These are phyloP conservation scores for Raddia guianensis DNA, from an alignment of 176 grass and related monocot genomes.

Conservation along the genomic window DNA sequence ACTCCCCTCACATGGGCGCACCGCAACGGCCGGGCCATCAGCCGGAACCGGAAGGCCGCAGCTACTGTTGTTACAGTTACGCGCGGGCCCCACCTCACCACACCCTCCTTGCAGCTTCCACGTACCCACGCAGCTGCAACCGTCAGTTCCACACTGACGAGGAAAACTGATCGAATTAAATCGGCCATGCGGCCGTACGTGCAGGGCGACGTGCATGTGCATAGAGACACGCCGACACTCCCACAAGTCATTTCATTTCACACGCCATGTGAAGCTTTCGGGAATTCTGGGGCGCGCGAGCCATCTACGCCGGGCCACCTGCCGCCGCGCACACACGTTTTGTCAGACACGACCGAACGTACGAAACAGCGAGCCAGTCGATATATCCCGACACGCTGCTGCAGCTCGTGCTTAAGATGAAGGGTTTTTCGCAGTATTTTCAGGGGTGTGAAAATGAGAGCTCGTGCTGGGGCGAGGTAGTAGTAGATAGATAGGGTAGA, in stretches of 20 bases:
- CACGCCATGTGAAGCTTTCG: slow-evolving; percentile 35
- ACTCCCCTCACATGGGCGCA: slow-evolving; percentile 53
- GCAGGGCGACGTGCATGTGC: not conserved
- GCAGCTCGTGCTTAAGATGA: not conserved
- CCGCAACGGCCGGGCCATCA: not conserved
- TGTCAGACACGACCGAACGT: slow-evolving; percentile 5
- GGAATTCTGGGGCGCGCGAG: not conserved
- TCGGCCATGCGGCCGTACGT: not conserved
- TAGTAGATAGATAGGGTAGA: not conserved
- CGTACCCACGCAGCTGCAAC: not conserved
- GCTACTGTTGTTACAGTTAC: slow-evolving; percentile 46
- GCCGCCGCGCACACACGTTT: not conserved
- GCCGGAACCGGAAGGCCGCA: not conserved
- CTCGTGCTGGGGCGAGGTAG: not conserved
- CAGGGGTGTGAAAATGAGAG: not conserved
- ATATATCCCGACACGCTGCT: no score
- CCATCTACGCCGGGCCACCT: not conserved
- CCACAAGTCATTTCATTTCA: no score
- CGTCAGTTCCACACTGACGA: not conserved
- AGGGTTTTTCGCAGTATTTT: not conserved
- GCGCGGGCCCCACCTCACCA: not conserved
- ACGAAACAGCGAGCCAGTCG: not conserved
- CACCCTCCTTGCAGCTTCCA: no score
- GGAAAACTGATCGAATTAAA: not conserved
- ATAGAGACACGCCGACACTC: slow-evolving; percentile 30